Base-by-base conservation (phyloP, 441 rosid species). In the Cnidoscolus chayamansa region DNA sequence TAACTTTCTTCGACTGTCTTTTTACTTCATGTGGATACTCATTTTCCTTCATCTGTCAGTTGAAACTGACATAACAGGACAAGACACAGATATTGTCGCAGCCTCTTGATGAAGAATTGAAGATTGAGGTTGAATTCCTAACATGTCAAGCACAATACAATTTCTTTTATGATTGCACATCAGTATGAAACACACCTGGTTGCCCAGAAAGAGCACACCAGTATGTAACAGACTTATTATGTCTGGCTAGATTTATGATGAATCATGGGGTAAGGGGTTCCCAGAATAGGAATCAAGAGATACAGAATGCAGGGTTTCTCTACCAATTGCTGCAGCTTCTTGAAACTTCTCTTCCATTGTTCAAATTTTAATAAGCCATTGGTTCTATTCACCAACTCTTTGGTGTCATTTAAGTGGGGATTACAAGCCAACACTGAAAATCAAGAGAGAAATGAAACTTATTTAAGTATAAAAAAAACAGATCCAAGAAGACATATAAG, bases 391-490 rank as follows among this genome's bases (percentile, higher is more conserved):
- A 91, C 77, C 85, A 86, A 74, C 72, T 86, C 89, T 76, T 85
- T 78, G 48, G 84, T 83, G 68, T 77, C 84, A 77, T 83, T 83
- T 73, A 93, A 43, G 2, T 80, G 85, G 51, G 92, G 94, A 65
- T 88, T 82, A 76, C 99, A 95, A 66, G 85, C 88, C 86, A 93
- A 78, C 77, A 93, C 99, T 95, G 83, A 75, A 77, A 74, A 76
- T 63, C 76, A 78, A 57, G 59, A 63, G 64, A 75, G 5, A 66
- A 53, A 37, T 49, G 16, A n/a, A 37, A 60, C n/a, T 37, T 10
- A 64, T 10, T 35, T 31, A 15, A 15, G 45, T 49, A 64, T 12
- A 55, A 19, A 56, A 58, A 25, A 7, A 49, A 12, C 47, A 63
- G 7, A 56, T 20, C 56, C 72, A 59, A 48, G 70, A 64, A 8